Evolutionary conservation across 345 rosid species (phyloP).

Genomic region (Microcos paniculata): DNA sequence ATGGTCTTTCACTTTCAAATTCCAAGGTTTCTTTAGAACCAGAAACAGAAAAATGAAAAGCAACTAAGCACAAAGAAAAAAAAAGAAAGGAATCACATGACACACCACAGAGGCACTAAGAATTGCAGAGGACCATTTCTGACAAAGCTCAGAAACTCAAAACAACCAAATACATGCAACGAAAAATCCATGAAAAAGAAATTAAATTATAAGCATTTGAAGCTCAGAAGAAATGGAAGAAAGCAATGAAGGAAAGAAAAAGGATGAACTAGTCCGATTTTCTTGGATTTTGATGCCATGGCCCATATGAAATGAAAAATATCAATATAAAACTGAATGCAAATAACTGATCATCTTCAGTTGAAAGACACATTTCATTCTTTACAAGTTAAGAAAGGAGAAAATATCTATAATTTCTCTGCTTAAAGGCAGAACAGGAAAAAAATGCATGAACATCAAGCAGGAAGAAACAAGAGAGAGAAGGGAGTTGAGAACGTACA

Average conservation of each 20-base stretch:
- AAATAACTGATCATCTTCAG: too few species aligned
- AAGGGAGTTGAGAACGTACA: neutral
- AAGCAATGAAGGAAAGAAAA: neutral
- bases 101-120: neutral
- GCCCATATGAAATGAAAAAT: too few species aligned
- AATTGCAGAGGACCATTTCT: slow-evolving; percentile 3
- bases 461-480: too few species aligned
- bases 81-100: neutral
- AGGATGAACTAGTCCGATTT: too few species aligned
- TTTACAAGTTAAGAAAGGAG: too few species aligned
- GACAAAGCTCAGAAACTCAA: neutral
- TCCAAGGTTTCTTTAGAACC: neutral
- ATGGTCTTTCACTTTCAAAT: neutral
- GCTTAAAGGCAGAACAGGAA: too few species aligned
- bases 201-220: neutral
- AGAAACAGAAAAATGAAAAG: neutral
- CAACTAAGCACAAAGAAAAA: neutral
- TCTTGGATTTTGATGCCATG: too few species aligned
- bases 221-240: neutral
- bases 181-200: neutral
- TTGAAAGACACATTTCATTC: too few species aligned
- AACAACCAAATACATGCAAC: neutral
- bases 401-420: too few species aligned
- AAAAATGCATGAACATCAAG: too few species aligned
- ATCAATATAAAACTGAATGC: too few species aligned